Conservation (phyloP, 2,329 filamentous ascomycete genomes). For the Ceratocystis huliohia region DNA sequence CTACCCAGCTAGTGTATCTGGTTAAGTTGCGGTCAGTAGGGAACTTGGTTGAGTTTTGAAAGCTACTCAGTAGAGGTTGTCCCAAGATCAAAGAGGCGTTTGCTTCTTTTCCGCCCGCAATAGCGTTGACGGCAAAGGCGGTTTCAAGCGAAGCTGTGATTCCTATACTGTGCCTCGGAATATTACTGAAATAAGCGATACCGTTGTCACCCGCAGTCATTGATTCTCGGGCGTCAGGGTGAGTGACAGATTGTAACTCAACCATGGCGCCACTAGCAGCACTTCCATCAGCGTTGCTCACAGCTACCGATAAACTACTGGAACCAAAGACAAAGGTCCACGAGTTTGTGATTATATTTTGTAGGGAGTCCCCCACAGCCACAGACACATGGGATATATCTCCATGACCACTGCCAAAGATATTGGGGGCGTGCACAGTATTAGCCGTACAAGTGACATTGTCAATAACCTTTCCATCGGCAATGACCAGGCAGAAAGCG, state of each 20-base stretch:
- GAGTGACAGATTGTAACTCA: background rate
- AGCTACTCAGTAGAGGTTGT: background rate
- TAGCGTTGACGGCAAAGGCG: constrained; percentile 9
- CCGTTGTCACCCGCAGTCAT: constrained; percentile 4
- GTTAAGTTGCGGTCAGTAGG: background rate
- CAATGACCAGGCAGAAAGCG: constrained; percentile 9
- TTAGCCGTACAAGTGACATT: constrained; percentile 10
- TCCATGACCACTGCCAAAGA: constrained; percentile 5
- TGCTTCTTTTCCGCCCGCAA: constrained; percentile 14
- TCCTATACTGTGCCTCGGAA: constrained; percentile 15
- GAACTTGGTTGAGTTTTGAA: background rate
- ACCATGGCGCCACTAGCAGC: constrained; percentile 10
- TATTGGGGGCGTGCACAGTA: constrained; percentile 8
- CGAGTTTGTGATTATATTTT: constrained; percentile 14
- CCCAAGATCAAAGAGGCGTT: background rate
- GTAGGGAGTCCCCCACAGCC: constrained; percentile 8
- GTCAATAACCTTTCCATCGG: constrained; percentile 8
- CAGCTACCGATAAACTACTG: background rate
- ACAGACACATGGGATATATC: constrained; percentile 16
- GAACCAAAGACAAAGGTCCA: constrained; percentile 17
- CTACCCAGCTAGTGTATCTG: background rate
- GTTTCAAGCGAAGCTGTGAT: constrained; percentile 13
- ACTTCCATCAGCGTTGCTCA: constrained; percentile 12
- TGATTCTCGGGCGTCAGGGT: constrained; percentile 12
- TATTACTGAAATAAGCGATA: constrained; percentile 10